Evolutionary conservation across 441 rosid species (phyloP).

Genomic region (California macrophylla): DNA sequence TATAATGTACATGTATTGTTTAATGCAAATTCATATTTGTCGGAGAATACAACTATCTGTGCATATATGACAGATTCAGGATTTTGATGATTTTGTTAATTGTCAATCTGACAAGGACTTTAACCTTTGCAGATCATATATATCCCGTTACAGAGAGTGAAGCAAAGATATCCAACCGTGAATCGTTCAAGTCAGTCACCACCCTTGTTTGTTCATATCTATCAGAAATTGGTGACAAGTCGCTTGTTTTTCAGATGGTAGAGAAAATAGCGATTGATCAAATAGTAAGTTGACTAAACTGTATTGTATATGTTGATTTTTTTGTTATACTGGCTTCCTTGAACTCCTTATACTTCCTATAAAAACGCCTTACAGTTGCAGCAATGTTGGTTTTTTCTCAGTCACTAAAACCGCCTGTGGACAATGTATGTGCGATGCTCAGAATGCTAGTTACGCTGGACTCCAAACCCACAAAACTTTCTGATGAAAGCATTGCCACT

Average conservation of each 20-base stretch:
- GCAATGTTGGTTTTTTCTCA: conserved; percentile 21
- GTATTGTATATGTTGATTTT: conserved; percentile 4
- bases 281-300: conserved; percentile 41
- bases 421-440: conserved; percentile 66
- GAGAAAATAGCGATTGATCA: conserved; percentile 48
- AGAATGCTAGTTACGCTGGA: conserved; percentile 54
- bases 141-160: conserved; percentile 22
- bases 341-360: conserved; percentile 4
- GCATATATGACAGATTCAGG: conserved; percentile 3
- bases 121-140: conserved; percentile 35
- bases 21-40: conserved; percentile 5
- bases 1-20: conserved; percentile 21
- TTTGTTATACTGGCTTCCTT: not conserved
- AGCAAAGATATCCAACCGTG: conserved; percentile 28
- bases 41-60: not conserved
- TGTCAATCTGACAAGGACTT: conserved; percentile 14
- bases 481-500: conserved; percentile 41
- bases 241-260: conserved; percentile 44
- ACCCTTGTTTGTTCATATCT: conserved; percentile 41
- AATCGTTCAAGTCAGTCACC: conserved; percentile 42
- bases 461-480: conserved; percentile 60
- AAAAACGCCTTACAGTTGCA: not conserved
- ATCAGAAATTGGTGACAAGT: conserved; percentile 56
- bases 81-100: conserved; percentile 2
- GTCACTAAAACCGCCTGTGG: conserved; percentile 43